Base-by-base conservation (phyloP, 177 flowering plant genomes). In the Viscum album region DNA sequence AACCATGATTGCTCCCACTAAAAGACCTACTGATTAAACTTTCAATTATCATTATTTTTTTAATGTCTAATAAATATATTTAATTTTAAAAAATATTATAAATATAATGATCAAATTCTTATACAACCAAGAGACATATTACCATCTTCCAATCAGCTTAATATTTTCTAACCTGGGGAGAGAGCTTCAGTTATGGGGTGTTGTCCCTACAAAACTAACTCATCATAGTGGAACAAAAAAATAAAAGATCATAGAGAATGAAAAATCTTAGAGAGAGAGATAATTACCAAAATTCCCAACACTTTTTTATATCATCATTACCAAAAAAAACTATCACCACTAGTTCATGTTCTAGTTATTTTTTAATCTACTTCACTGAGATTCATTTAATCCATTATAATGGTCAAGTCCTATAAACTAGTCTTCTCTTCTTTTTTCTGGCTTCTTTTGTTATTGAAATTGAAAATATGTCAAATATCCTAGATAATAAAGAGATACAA, bases 161-260 rank as follows among this genome's bases (percentile, higher is more conserved):
- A 28, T 85, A 84, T 67, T 84, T 85, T 34, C 87, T 84, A 75
- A 85, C 85, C 41, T 85, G 80, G 39, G 87, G 82, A 32, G 87
- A 84, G 34, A 84, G 87, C 83, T 84, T 84, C 30, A 85, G 87
- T 72, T 84, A 85, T 50, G 82, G 87, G 31, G 87, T 85, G 71
- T 84, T 84, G 30, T 85, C 87, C 72, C 87, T 84, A 81, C 29
- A 54, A 54, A n/a, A n/a, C 29, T 26, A 54, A 1, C 4, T 26
- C 8, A 54, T 26, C 41, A 26, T 2, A 26, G 59, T 34, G 66
- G 50, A 60, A 66, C 54, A 62, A 60, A 52, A 19, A 67, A 72
- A 76, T 75, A 69, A 47, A 72, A 13, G 64, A 64, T 29, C 32
- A 66, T 26, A 10, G 31, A 54, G 4, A 26, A 26, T 10, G 4